Conservation (phyloP, 768 basidiomycete genomes). For the Tephrocybe sp. region DNA sequence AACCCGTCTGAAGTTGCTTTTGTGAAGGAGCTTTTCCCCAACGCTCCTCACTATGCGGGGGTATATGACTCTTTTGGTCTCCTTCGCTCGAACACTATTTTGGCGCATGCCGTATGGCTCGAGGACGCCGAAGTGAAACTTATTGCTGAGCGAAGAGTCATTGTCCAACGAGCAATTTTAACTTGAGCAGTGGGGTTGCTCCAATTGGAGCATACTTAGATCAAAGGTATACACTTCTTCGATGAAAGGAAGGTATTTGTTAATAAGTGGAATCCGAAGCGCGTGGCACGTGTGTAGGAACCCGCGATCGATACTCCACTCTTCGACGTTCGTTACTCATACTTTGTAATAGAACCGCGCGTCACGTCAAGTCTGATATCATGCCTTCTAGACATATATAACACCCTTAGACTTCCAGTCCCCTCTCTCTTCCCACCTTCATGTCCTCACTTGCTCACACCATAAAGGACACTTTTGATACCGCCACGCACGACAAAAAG, state of each 20-base stretch:
- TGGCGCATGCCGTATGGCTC: conserved; percentile 87
- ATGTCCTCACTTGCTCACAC: conserved; percentile 6
- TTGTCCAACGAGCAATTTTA: conserved; percentile 93
- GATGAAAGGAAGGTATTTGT: too few relatives aligned
- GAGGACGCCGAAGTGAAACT: conserved; percentile 69
- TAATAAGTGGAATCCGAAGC: too few relatives aligned
- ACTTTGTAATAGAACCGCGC: not conserved
- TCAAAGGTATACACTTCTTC: too few relatives aligned
- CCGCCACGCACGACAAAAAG: conserved; percentile 29
- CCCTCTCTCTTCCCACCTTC: not conserved
- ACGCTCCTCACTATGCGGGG: conserved; percentile 62
- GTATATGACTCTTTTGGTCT: conserved; percentile 82
- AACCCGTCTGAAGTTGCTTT: conserved; percentile 69
- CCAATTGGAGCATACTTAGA: conserved; percentile 79
- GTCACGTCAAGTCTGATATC: not conserved
- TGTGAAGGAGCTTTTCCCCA: conserved; percentile 66
- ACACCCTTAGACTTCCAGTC: not conserved
- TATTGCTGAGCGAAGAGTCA: conserved; percentile 70
- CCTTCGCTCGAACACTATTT: conserved; percentile 74
- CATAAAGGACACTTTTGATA: conserved; percentile 22
- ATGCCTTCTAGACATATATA: not conserved
- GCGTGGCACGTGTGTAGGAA: too few relatives aligned
- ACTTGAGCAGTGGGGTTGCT: conserved; percentile 83
- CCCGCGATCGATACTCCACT: too few relatives aligned
- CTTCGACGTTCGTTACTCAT: not conserved